phyloP scores from a whole-genome alignment of 2,329 filamentous ascomycete genomes.

The Paracamarosporium sp. region DNA sequence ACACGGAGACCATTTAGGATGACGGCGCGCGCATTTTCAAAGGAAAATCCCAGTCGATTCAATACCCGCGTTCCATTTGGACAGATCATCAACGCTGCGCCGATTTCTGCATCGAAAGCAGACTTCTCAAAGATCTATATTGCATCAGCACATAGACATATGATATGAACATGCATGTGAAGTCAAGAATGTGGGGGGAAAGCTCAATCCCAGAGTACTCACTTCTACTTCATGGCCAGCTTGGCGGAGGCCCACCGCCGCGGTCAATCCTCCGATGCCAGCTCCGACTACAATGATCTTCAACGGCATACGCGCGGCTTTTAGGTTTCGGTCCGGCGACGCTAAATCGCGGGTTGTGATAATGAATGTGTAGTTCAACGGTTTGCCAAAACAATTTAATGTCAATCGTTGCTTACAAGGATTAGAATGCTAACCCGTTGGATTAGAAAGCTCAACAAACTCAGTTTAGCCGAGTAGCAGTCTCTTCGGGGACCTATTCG shows the following conservation, averaged over 20 bases:
- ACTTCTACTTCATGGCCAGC: constrained; percentile 10
- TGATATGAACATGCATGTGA: too few species aligned
- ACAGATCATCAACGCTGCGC: constrained; percentile 7
- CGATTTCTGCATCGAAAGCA: constrained; percentile 5
- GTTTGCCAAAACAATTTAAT: not conserved
- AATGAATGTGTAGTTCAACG: too few species aligned
- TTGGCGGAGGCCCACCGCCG: constrained; percentile 7
- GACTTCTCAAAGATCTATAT: constrained; percentile 12
- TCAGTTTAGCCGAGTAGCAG: not conserved
- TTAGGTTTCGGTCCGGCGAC: not conserved
- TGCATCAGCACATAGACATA: not conserved
- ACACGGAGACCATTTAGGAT: not conserved
- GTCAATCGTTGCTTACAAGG: not conserved
- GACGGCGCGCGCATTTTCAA: constrained; percentile 7
- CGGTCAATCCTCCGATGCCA: constrained; percentile 4
- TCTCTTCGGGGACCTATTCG: not conserved
- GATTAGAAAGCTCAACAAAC: not conserved
- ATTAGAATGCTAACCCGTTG: not conserved
- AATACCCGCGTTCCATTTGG: constrained; percentile 12
- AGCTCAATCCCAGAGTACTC: too few species aligned
- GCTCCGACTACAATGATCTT: constrained; percentile 1
- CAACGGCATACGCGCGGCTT: not conserved
- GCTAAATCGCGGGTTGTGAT: too few species aligned
- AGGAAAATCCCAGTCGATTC: constrained; percentile 9
- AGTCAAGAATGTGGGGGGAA: too few species aligned